Base-by-base conservation (phyloP, 192 early-diverging fungal species). In the Gigaspora rosea region DNA sequence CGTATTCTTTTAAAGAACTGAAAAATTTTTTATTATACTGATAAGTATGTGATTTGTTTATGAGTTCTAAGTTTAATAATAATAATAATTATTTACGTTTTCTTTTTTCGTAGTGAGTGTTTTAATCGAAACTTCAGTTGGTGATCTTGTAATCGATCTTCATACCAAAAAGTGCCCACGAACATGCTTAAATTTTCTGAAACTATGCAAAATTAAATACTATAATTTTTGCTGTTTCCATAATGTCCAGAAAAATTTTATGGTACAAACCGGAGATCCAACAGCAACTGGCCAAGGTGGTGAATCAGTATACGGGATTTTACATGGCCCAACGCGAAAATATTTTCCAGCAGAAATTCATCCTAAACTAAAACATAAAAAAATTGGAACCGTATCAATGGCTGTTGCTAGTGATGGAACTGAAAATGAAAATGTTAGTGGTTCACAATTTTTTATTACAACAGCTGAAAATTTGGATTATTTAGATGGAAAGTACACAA, bases 391-490 rank as follows among this genome's bases (percentile, higher is more conserved):
- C 0, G 94, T 95, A 9, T 94, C 93, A 8, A 93, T 94, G 86
- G 93, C 90, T 0, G 85, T 89, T 8, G 83, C 86, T 2, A 79
- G 79, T 4, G 83, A 85, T 48, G 82, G 74, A 57, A 64, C 84
- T 56, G 36, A 79, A 64, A 77, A 80, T 56, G 68, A 85, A 41
- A 82, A 89, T 27, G 83, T 89, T 1, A 87, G 85, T 18, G 95
- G 92, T 2, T 95, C 94, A 27, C 94, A 96, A 84, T 95, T 96
- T 69, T 93, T 96, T 72, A 93, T 96, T 71, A 96, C 95, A 3
- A 79, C 91, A 32, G 93, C 85, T 16, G 85, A 88, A 8, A 83
- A 88, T 47, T 76, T 95, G 47, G 94, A 95, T 67, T 95, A 93
- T 75, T 79, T 96, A 36, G 91, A 96, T 73, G 91, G 91, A 22